Percentiles rank a stretch among this genome's conserved stretches.
Evolutionary conservation across 768 basidiomycete genomes (phyloP).

Genomic region (Paxillus rubicundulus): DNA sequence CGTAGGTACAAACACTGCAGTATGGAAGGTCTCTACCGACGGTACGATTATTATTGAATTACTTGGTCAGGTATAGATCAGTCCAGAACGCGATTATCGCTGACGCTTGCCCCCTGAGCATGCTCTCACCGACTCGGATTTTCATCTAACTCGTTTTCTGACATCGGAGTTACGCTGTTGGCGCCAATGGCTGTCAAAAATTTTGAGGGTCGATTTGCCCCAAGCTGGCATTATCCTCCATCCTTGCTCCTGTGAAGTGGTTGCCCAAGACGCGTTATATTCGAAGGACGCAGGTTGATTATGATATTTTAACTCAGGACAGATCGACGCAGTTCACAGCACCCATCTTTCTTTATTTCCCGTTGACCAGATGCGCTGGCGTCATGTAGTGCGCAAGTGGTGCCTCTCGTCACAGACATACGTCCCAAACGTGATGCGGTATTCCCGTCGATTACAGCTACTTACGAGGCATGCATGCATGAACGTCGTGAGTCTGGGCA

Average conservation of each 20-base stretch:
- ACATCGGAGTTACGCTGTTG: constrained; percentile 1
- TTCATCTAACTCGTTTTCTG: constrained; percentile 10
- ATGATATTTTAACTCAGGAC: constrained; percentile 1
- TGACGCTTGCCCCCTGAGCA: constrained; percentile 23
- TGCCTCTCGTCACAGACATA: constrained; percentile 16
- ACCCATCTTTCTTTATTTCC: too few species aligned
- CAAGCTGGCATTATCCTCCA: background rate
- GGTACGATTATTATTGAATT: constrained; percentile 9
- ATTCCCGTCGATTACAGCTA: background rate
- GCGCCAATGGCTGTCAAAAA: constrained; percentile 10
- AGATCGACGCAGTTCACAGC: constrained; percentile 9
- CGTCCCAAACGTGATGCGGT: background rate
- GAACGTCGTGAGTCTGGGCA: too few species aligned
- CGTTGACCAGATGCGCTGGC: constrained; percentile 1
- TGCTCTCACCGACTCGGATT: background rate
- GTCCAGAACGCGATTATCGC: constrained; percentile 23
- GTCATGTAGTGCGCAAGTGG: background rate
- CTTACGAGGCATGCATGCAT: background rate
- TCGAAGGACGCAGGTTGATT: constrained; percentile 18
- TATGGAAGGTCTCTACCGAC: too few species aligned
- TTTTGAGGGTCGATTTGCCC: background rate
- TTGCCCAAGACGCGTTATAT: constrained; percentile 5
- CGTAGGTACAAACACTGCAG: constrained; percentile 7
- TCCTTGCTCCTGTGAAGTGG: background rate
- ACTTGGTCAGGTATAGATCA: constrained; percentile 31